These are phyloP conservation scores for Apocynum venetum DNA, from an alignment of 257 asterid species.

Conservation along the genomic window DNA sequence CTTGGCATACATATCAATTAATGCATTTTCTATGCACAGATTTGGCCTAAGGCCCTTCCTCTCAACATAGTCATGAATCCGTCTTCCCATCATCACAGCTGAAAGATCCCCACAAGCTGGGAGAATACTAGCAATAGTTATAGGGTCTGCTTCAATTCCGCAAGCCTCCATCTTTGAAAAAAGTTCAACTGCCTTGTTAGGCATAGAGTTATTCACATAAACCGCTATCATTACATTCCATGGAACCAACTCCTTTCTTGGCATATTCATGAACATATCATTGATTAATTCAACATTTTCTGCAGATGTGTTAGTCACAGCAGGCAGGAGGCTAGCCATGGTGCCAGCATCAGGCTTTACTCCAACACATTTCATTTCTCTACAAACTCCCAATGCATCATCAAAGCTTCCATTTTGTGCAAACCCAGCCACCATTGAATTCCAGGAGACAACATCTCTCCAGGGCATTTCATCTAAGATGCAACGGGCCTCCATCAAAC, in stretches of 20 bases:
- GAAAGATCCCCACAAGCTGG: conserved; percentile 94
- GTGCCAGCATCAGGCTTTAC: conserved; percentile 68
- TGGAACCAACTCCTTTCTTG: conserved; percentile 45
- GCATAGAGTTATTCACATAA: conserved; percentile 63
- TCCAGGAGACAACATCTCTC: conserved; percentile 81
- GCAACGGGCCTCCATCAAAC: conserved; percentile 50
- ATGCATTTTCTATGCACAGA: conserved; percentile 72
- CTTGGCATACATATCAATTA: conserved; percentile 89
- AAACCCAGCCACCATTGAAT: conserved; percentile 70
- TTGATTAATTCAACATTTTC: conserved; percentile 61
- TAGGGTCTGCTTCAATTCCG: conserved; percentile 52
- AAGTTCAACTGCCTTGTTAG: conserved; percentile 59
- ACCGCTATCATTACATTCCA: conserved; percentile 92
- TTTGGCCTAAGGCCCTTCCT: conserved; percentile 51
- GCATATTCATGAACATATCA: conserved; percentile 58
- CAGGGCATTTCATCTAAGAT: conserved; percentile 58
- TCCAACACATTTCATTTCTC: conserved; percentile 56
- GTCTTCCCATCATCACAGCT: conserved; percentile 57
- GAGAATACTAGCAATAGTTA: conserved; percentile 74
- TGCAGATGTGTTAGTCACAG: conserved; percentile 51
- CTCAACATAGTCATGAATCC: conserved; percentile 49
- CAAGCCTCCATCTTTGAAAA: conserved; percentile 56
- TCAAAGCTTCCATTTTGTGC: conserved; percentile 66
- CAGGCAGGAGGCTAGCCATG: conserved; percentile 91
- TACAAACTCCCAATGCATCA: conserved; percentile 65